Base-by-base conservation (phyloP, 805 yeast species). In the Candida stauntonica region DNA sequence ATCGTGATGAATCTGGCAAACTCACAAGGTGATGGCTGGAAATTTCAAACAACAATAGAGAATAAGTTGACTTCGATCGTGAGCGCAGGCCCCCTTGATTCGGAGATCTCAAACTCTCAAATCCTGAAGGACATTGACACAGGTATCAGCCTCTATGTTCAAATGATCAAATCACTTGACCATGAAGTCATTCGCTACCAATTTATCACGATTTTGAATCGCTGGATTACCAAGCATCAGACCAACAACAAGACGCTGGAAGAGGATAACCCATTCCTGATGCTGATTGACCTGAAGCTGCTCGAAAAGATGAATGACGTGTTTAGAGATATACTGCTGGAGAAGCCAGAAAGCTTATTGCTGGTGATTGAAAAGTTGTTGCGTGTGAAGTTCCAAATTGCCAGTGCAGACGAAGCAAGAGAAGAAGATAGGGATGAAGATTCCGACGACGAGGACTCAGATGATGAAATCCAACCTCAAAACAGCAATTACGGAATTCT, bases 271-370 rank as follows among this genome's bases (percentile, higher is more conserved):
- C 81, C 86, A n/a, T 70, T 76, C 36, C 48, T 70, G 7, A 66
- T 74, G 38, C 61, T 85, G 26, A 61, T 77, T 6, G 81, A 83
- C 51, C 62, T 86, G 42, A 73, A 81, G 42, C 53, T 86, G 9
- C 58, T 89, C 35, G 93, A 87, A 52, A 59, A 63, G 23, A 61
- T 86, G 24, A 75, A 79, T 17, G 70, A 71, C 5, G 65, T 67
- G 13, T 79, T 81, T 52, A 81, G 75, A 43, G 75, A 78, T 7
- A 68, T 67, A 16, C 39, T 68, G 18, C 42, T 63, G 16, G 62
- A 57, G 12, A 60, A 60, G 2, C 80, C 88, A 0, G 59, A 60
- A 3, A 84, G 80, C 33, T 67, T 83, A 31, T 59, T 86, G 14
- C 67, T 62, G 6, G 63, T 78, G 14, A 62, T 78, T 3, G 55